Evolutionary conservation across 2,329 filamentous ascomycete species (phyloP).

Genomic region (Colletotrichum acutatum): DNA sequence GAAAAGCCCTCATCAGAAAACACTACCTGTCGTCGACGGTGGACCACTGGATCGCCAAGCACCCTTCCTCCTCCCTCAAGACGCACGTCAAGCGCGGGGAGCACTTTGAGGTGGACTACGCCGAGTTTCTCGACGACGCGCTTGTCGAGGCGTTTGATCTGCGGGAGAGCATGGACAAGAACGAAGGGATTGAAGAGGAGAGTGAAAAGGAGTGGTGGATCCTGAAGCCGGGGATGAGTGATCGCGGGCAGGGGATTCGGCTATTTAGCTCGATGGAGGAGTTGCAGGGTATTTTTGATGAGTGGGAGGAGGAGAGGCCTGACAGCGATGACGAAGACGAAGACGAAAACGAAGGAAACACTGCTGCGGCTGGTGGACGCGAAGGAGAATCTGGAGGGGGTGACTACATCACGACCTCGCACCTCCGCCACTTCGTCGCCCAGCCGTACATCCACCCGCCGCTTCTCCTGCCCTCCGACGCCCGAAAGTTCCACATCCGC

Average conservation of each 20-base stretch:
- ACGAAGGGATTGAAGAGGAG: conserved; percentile 49
- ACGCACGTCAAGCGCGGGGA: conserved; percentile 81
- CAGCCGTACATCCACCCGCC: conserved; percentile 95
- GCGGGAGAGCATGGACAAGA: conserved; percentile 78
- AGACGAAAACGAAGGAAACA: conserved; percentile 43
- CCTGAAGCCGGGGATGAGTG: conserved; percentile 96
- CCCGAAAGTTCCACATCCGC: conserved; percentile 93
- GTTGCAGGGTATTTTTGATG: conserved; percentile 88
- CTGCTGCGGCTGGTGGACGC: conserved; percentile 40
- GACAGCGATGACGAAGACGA: conserved; percentile 74
- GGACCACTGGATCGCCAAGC: conserved; percentile 85
- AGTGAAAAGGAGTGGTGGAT: conserved; percentile 89
- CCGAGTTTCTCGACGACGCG: conserved; percentile 95
- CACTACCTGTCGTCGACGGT: conserved; percentile 91
- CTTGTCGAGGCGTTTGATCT: conserved; percentile 91
- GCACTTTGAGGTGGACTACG: conserved; percentile 94
- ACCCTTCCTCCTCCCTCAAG: conserved; percentile 76
- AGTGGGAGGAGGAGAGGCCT: conserved; percentile 80
- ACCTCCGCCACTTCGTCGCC: conserved; percentile 94
- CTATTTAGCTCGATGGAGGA: conserved; percentile 88
- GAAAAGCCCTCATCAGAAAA: conserved; percentile 96
- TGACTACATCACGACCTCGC: conserved; percentile 81
- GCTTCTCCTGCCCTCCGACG: conserved; percentile 74
- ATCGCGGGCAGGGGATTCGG: conserved; percentile 91
- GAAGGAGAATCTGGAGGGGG: conserved; percentile 41